Conservation (phyloP, 2,329 filamentous ascomycete genomes). For the Fusarium odoratissimum region DNA sequence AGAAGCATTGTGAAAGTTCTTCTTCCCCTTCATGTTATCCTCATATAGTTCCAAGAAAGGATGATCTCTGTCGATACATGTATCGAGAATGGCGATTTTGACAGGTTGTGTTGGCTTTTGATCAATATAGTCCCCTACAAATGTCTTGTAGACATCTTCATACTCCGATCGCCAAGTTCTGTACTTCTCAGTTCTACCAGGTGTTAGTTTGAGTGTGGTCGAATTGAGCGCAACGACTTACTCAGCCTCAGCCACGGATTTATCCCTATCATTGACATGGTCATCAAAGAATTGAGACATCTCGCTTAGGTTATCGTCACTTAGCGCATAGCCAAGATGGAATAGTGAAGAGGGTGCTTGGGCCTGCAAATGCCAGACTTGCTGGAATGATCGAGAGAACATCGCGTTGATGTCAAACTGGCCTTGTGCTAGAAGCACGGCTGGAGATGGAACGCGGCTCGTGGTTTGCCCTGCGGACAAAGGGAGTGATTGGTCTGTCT, state of each 20-base stretch:
- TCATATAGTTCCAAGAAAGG: neutral
- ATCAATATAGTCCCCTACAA: neutral
- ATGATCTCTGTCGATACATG: neutral
- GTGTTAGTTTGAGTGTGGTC: too few relatives aligned
- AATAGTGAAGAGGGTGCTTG: too few relatives aligned
- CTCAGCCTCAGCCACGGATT: too few relatives aligned
- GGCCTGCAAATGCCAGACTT: neutral
- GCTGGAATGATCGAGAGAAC: neutral
- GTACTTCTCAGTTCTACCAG: neutral
- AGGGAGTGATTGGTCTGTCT: neutral
- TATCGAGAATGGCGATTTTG: neutral
- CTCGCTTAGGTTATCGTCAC: too few relatives aligned
- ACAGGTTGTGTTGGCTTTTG: neutral
- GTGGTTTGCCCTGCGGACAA: neutral
- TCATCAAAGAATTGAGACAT: neutral
- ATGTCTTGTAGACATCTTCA: neutral
- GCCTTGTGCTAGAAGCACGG: neutral
- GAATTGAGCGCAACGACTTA: too few relatives aligned
- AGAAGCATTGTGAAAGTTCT: neutral
- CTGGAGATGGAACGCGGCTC: neutral
- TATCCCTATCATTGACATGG: neutral
- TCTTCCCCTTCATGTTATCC: neutral
- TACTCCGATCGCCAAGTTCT: neutral
- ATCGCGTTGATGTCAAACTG: neutral
- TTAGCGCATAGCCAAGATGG: too few relatives aligned